Evolutionary conservation across 257 asterid species (phyloP), one percentile per base, ranked within the genome.

Genomic region (Fraxinus americana): DNA sequence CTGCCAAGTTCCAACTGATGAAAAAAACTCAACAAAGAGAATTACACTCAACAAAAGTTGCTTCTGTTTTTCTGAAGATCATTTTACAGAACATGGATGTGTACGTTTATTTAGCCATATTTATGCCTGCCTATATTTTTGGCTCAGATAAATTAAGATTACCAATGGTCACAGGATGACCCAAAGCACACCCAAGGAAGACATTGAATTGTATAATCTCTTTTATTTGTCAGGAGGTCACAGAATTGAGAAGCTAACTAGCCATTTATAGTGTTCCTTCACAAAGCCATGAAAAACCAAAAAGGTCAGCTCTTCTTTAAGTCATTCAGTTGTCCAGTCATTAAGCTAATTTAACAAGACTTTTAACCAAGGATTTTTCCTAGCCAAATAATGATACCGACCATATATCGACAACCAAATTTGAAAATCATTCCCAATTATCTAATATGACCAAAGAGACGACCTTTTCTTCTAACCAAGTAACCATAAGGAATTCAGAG

Each of bases 11-110:
- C 59, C 27, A n/a, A 54, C 23, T 54, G 65, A 48, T 71, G 72
- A n/a, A 50, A 78, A n/a, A 23, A 78, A n/a, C 19, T 41, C 25
- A 38, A 70, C 45, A 38, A 70, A 63, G 17, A 19, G 27, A 69
- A 54, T 11, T 38, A 52, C 68, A 36, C 39, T 35, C 57, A 38
- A 41, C 32, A 50, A 30, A 63, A 66, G 75, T 52, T 71, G 61
- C 73, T 29, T 57, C 70, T n/a, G 32, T 12, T 21, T 23, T 35
- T 36, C 19, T 9, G 21, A 14, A 48, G 19, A 48, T 16, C 17
- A 48, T 48, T 11, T 14, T 48, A 48, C 11, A 17, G 8, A 7
- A 54, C 10, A n/a, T 54, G 65, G 23, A 19, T 17, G 25, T n/a
- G 0, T n/a, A 54, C 57, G 32, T 29, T 29, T 29, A 29, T 29